Conservation (phyloP, 441 rosid species). For the Corymbia calophylla region DNA sequence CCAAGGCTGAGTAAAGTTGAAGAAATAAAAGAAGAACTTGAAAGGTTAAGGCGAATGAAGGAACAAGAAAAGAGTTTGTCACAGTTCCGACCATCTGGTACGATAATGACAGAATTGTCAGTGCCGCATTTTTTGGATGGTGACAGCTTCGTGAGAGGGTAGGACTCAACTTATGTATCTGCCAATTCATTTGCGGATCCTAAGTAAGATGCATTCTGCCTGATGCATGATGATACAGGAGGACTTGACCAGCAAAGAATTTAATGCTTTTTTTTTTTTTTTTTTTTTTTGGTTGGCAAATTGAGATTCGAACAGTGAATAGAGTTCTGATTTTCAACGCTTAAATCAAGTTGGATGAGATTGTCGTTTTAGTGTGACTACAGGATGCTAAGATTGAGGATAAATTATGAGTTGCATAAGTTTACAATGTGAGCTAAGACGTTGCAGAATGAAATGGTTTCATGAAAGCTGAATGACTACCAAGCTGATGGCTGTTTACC, state of each 20-base stretch:
- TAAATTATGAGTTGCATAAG: not conserved
- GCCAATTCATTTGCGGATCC: not conserved
- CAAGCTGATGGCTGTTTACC: not conserved
- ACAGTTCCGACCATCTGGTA: slow-evolving; percentile 66
- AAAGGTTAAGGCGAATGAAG: slow-evolving; percentile 51
- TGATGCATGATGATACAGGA: not conserved
- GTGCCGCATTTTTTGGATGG: slow-evolving; percentile 66
- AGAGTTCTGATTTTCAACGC: not conserved
- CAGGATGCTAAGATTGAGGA: not conserved
- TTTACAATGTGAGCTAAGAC: not conserved
- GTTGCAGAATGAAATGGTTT: not conserved
- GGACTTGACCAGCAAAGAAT: not conserved
- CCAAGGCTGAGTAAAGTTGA: slow-evolving; percentile 72
- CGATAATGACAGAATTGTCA: slow-evolving; percentile 54
- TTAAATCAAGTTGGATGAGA: not conserved
- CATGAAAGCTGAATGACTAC: not conserved
- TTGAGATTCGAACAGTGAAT: not conserved
- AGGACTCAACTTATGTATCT: not conserved
- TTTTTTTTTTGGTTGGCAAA: not conserved
- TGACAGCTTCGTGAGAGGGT: slow-evolving; percentile 90
- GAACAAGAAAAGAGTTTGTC: slow-evolving; percentile 59
- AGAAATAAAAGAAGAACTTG: slow-evolving; percentile 79
- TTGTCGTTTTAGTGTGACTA: not conserved
- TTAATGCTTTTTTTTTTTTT: not conserved
- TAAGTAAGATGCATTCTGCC: not conserved